Evolutionary conservation across 768 basidiomycete species (phyloP).

Genomic region (Cystofilobasidium ferigula): DNA sequence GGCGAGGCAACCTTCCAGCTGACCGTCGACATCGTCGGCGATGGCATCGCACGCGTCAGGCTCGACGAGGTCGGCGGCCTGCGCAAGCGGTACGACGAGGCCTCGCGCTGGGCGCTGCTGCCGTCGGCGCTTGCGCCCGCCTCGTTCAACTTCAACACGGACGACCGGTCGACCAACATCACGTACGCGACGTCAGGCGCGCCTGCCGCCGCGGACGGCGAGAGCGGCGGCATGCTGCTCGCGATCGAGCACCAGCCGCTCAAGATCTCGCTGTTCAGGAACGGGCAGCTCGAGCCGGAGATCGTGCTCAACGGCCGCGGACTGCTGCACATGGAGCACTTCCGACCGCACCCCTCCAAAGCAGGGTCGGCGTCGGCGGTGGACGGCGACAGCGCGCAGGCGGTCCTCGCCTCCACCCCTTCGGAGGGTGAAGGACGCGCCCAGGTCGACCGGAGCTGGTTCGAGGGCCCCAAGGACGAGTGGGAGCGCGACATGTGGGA

Average conservation of each 20-base stretch:
- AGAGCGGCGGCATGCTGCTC: slow-evolving; percentile 45
- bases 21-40: slow-evolving; percentile 65
- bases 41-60: slow-evolving; percentile 62
- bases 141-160: slow-evolving; percentile 34
- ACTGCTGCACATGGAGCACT: slow-evolving; percentile 96
- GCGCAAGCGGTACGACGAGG: slow-evolving; percentile 75
- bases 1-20: slow-evolving; percentile 57
- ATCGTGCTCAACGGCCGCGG: slow-evolving; percentile 80
- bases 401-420: no score
- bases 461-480: slow-evolving; percentile 57
- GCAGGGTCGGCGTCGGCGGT: slow-evolving; percentile 28
- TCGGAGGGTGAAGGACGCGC: slow-evolving; percentile 7
- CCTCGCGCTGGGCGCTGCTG: slow-evolving; percentile 76
- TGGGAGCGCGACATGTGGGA: slow-evolving; percentile 77
- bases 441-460: slow-evolving; percentile 48
- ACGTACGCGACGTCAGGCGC: slow-evolving; percentile 53
- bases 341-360: slow-evolving; percentile 54
- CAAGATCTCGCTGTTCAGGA: slow-evolving; percentile 56
- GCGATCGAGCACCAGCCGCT: slow-evolving; percentile 62
- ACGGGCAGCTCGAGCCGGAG: slow-evolving; percentile 56
- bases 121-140: slow-evolving; percentile 52
- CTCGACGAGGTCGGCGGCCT: slow-evolving; percentile 68
- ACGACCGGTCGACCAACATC: slow-evolving; percentile 49
- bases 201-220: no score
- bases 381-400: slow-evolving; percentile 43